phyloP scores from a whole-genome alignment of 139 green algal genomes.

The Picocystis salinarum region DNA sequence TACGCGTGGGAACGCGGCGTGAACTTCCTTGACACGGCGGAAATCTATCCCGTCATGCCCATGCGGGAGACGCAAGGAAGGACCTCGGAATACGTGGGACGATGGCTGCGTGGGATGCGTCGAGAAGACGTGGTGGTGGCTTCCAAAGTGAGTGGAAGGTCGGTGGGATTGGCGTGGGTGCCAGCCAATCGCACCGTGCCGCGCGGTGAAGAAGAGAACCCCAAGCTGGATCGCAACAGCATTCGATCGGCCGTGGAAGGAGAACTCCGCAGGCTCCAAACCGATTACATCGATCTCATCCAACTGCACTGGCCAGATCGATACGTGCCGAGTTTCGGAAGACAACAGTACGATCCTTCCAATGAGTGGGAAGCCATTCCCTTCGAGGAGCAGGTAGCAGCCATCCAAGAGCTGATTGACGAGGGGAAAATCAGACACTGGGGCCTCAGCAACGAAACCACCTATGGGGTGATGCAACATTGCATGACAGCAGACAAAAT shows the following conservation, averaged over 20 bases:
- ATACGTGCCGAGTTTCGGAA: conserved; percentile 73
- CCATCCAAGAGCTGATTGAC: conserved; percentile 52
- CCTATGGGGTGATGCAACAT: conserved; percentile 50
- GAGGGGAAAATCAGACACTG: conserved; percentile 62
- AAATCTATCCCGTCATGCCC: conserved; percentile 34
- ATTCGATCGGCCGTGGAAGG: conserved; percentile 47
- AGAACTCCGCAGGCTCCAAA: conserved; percentile 42
- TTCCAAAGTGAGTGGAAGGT: conserved; percentile 58
- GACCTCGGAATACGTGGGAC: conserved; percentile 56
- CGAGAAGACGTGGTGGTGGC: conserved; percentile 56
- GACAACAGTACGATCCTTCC: conserved; percentile 21
- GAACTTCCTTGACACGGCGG: conserved; percentile 80
- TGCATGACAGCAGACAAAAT: conserved; percentile 37
- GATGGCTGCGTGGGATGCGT: conserved; percentile 31
- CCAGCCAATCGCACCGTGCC: background rate
- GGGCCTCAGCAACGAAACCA: conserved; percentile 66
- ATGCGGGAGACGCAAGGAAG: conserved; percentile 33
- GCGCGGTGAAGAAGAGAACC: conserved; percentile 16
- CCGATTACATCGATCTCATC: conserved; percentile 77
- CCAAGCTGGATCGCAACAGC: conserved; percentile 30
- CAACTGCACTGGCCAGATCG: conserved; percentile 62
- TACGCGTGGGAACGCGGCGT: conserved; percentile 29
- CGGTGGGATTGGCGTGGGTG: conserved; percentile 22
- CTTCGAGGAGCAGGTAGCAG: conserved; percentile 73
- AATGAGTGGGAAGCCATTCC: conserved; percentile 38